These are phyloP conservation scores for Pythium periplocum DNA, from an alignment of 352 stramenopile genomes.

Conservation along the genomic window DNA sequence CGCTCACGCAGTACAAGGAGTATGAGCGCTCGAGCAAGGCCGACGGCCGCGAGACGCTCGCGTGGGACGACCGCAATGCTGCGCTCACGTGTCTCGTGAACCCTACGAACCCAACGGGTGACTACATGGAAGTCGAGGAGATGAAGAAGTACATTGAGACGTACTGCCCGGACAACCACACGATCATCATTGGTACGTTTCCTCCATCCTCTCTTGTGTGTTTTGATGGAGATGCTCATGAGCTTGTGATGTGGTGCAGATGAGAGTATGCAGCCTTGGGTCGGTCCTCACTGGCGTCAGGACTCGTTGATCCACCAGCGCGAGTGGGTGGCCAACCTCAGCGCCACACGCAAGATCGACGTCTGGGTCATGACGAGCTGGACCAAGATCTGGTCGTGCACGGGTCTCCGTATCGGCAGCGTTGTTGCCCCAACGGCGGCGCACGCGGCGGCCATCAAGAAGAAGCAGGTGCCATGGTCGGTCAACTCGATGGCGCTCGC, in stretches of 20 bases:
- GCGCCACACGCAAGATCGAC: slow-evolving; percentile 70
- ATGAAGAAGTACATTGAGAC: slow-evolving; percentile 88
- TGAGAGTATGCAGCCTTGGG: slow-evolving; percentile 90
- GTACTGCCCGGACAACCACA: slow-evolving; percentile 79
- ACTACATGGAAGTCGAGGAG: slow-evolving; percentile 76
- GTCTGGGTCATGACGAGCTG: slow-evolving; percentile 91
- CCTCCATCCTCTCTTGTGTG: background rate
- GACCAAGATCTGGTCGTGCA: slow-evolving; percentile 93
- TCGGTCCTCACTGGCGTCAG: slow-evolving; percentile 76
- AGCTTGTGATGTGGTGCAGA: slow-evolving; percentile 24
- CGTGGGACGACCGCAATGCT: slow-evolving; percentile 65
- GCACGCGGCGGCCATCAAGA: slow-evolving; percentile 80
- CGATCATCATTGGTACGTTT: slow-evolving; percentile 74
- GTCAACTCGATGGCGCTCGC: slow-evolving; percentile 89
- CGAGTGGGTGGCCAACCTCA: slow-evolving; percentile 75
- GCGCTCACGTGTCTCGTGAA: slow-evolving; percentile 86
- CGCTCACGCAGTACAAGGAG: slow-evolving; percentile 83
- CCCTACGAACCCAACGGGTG: slow-evolving; percentile 87
- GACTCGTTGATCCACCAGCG: slow-evolving; percentile 87
- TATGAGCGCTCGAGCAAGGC: slow-evolving; percentile 84
- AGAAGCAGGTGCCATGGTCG: slow-evolving; percentile 90
- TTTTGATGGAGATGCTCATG: background rate
- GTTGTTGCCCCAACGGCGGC: slow-evolving; percentile 78
- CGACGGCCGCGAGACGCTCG: slow-evolving; percentile 70
- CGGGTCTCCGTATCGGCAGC: slow-evolving; percentile 81